phyloP scores from a whole-genome alignment of 2,329 filamentous ascomycete genomes.

The Tympanopsis confertula region DNA sequence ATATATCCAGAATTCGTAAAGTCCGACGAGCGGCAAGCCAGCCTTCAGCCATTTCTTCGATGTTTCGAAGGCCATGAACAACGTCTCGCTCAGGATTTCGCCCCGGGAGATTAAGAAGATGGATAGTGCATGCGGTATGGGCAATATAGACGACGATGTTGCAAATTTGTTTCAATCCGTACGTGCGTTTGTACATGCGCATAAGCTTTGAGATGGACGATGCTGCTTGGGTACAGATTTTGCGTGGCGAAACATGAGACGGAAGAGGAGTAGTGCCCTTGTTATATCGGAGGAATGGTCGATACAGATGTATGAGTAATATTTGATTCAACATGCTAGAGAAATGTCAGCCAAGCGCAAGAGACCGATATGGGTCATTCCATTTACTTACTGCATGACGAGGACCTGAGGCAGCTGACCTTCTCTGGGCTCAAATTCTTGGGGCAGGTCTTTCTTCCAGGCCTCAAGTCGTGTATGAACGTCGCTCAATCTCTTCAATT shows the following conservation, averaged over 20 bases:
- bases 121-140: constrained; percentile 88
- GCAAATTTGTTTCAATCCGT: constrained; percentile 84
- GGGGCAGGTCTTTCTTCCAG: constrained; percentile 75
- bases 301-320: constrained; percentile 77
- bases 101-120: constrained; percentile 83
- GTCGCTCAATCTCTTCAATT: constrained; percentile 86
- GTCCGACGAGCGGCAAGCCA: constrained; percentile 86
- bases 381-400: constrained; percentile 76
- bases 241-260: constrained; percentile 75
- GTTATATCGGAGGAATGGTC: constrained; percentile 85
- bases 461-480: constrained; percentile 80
- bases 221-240: constrained; percentile 82
- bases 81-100: constrained; percentile 85
- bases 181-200: constrained; percentile 82
- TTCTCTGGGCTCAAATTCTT: constrained; percentile 79
- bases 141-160: constrained; percentile 94
- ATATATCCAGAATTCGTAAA: constrained; percentile 71
- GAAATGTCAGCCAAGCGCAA: no score
- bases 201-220: constrained; percentile 86
- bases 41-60: constrained; percentile 90
- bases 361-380: no score
- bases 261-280: constrained; percentile 73
- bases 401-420: constrained; percentile 76
- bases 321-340: background rate
- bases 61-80: constrained; percentile 76